Evolutionary conservation across 371 early-diverging fungal genomes (phyloP).

Genomic region (Mycotypha africana): DNA sequence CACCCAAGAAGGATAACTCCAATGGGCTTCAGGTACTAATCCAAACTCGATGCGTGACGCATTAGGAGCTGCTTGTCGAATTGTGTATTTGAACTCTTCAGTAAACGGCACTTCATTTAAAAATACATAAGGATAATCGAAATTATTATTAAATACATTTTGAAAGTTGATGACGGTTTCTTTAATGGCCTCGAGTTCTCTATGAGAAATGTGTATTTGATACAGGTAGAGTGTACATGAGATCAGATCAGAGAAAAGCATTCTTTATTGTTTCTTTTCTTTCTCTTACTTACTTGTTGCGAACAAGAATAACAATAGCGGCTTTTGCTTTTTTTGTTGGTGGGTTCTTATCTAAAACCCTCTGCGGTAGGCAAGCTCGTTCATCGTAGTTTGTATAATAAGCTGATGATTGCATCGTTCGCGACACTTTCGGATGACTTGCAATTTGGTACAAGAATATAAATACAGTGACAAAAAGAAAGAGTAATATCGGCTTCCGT

Average conservation of each 20-base stretch:
- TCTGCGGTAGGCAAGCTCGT: constrained; percentile 39
- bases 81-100: constrained; percentile 36
- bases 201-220: background rate
- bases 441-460: constrained; percentile 36
- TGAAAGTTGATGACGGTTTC: constrained; percentile 36
- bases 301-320: constrained; percentile 41
- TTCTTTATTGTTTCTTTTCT: background rate
- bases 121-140: constrained; percentile 46
- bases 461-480: constrained; percentile 3
- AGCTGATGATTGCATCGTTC: constrained; percentile 38
- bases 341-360: constrained; percentile 24
- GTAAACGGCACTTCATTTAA: constrained; percentile 43
- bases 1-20: constrained; percentile 69
- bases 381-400: constrained; percentile 45
- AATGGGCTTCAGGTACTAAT: constrained; percentile 62
- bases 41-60: constrained; percentile 61
- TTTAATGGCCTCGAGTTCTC: constrained; percentile 39
- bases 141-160: constrained; percentile 45
- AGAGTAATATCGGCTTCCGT: constrained; percentile 4
- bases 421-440: constrained; percentile 33
- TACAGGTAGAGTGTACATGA: background rate
- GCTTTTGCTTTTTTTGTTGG: constrained; percentile 43
- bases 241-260: no score
- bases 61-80: constrained; percentile 36
- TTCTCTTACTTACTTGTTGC: constrained; percentile 34